Base-by-base conservation (phyloP, 2,329 filamentous ascomycete genomes). In the Epichloe gansuensis region DNA sequence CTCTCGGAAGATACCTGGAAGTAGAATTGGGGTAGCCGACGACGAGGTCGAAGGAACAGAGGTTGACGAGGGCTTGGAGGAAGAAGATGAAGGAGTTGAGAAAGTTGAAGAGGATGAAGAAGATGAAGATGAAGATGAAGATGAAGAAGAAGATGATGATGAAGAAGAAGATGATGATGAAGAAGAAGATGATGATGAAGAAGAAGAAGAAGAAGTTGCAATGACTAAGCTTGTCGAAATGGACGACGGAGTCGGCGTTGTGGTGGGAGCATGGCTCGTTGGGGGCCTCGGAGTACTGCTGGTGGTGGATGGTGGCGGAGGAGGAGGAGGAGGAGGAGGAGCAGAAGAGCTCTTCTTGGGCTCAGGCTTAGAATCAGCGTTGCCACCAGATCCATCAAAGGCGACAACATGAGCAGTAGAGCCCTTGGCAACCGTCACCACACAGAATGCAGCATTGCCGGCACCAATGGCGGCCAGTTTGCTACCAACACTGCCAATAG, bases 371-470 rank as follows among this genome's bases (percentile, higher is more conserved):
- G 55, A 52, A 34, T 58, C 60, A 12, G 59, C 60, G 49, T 59
- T 58, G n/a, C 67, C 65, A 41, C 60, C 65, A 4, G 70, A 71
- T 41, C 72, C 72, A 54, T 75, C 72, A 60, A 71, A 79, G 40
- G 87, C 78, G 27, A 87, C 77, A 56, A 90, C 80, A 60, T 80
- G 80, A 43, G 85, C 87, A 51, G 74, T 80, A 47, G 68, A 67
- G 27, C 86, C 86, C 59, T 78, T 77, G 43, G 81, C 73, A 15
- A 89, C 81, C 13, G 86, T 90, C 12, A 87, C 86, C 47, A 89
- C 85, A 60, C 87, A 91, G 67, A 88, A 90, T 42, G 73, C 71
- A 17, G 81, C 78, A 58, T 77, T 81, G 34, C 85, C 85, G 15
- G 85, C 86, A 49, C 86, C 85, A 15, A 68, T 67, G 40, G 77